These are phyloP conservation scores for Deinandra increscens DNA, from an alignment of 129 eudicot species.

Conservation along the genomic window DNA sequence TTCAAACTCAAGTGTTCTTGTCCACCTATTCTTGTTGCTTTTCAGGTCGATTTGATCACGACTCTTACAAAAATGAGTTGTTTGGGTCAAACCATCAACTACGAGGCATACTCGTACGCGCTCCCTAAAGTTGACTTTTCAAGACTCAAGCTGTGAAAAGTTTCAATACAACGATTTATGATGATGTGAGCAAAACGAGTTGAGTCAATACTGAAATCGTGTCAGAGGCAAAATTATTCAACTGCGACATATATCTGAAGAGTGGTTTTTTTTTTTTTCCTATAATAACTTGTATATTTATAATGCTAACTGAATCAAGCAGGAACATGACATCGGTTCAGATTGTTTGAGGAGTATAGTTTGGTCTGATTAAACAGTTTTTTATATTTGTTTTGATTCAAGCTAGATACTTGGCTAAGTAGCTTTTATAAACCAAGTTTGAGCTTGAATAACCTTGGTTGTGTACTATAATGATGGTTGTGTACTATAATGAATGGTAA, in stretches of 20 bases:
- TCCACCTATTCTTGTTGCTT: background rate
- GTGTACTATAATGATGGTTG: too few relatives aligned
- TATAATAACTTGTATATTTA: background rate
- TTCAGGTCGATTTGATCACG: conserved; percentile 89
- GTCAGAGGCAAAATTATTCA: background rate
- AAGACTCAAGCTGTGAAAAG: conserved; percentile 56
- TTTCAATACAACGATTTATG: background rate
- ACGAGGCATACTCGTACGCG: conserved; percentile 81
- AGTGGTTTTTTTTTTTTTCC: too few relatives aligned
- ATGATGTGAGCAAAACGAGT: conserved; percentile 9
- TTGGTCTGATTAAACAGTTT: background rate
- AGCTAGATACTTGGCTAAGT: too few relatives aligned
- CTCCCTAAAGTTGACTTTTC: conserved; percentile 48
- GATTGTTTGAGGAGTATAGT: background rate
- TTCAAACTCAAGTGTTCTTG: background rate
- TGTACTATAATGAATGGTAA: too few relatives aligned
- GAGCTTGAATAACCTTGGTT: too few relatives aligned
- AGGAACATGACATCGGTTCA: background rate
- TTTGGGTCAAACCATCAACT: conserved; percentile 87
- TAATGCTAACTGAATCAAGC: background rate
- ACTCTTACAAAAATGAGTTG: conserved; percentile 76
- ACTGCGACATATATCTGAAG: conserved; percentile 26
- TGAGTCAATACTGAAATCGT: background rate
- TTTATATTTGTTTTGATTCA: background rate
- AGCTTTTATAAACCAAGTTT: too few relatives aligned